Evolutionary conservation across 768 basidiomycete genomes (phyloP), one percentile per base, ranked within the genome.

Genomic region (Ramaria rubella): DNA sequence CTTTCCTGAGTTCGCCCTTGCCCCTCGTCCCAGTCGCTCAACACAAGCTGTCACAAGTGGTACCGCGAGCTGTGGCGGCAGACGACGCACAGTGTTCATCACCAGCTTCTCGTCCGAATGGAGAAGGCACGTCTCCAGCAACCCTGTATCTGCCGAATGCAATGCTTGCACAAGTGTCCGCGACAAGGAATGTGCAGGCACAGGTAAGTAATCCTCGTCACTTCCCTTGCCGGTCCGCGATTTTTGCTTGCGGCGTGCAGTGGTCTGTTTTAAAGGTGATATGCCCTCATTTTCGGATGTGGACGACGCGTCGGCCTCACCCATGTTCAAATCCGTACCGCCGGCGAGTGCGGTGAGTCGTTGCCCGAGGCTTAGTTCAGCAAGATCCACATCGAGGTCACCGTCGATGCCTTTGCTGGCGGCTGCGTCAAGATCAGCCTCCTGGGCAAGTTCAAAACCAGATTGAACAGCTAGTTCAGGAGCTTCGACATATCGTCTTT

Each of bases 161-260:
- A 99, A 73, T 0, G 96, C 95, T 72, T 99, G 96, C 57, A 95
- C 90, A 49, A 99, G 78, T 26, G 95, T 94, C 55, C 93, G 86
- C 26, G 95, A 91, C 58, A 98, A 79, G 0, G 95, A 94, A 61
- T 86, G 83, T 1, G 91, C 83, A 34, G 94, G 90, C 44, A 62
- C 52, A 30, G 45, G 31, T 19, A 49, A 26, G 11, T 34, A 45
- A 17, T 49, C 55, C 9, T 31, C 45, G 43, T 58, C 46, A 5
- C 6, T 34, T 19, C 19, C 40, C 40, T 49, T 56, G 19, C 55
- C 45, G 19, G 84, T 75, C 38, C 77, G 69, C n/a, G 75, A 65
- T 7, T 67, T 65, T 12, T 73, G 72, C 21, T 64, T 43, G 42
- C 69, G 67, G 23, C 59, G 59, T 58, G 65, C 72, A 60, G 71